phyloP scores from a whole-genome alignment of 257 asterid genomes.

The Buddleja alternifolia region DNA sequence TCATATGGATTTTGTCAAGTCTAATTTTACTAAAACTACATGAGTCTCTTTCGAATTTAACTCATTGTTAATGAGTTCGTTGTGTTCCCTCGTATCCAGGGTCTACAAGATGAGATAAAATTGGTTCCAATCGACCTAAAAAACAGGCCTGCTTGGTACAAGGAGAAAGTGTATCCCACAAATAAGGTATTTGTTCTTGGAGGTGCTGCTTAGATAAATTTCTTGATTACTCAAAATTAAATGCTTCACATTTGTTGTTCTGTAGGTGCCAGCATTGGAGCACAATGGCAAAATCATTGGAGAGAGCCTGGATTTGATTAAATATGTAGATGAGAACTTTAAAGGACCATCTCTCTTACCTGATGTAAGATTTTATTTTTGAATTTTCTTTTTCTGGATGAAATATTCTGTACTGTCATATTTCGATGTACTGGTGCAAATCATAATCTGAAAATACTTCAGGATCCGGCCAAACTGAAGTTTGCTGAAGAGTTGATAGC shows the following conservation, averaged over 20 bases:
- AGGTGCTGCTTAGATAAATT: neutral
- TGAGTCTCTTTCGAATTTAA: neutral
- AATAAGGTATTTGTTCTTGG: conserved; percentile 46
- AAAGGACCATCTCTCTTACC: conserved; percentile 56
- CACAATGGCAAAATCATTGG: conserved; percentile 58
- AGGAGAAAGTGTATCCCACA: conserved; percentile 66
- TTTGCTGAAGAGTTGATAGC: conserved; percentile 57
- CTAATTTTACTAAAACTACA: neutral
- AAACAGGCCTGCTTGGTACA: conserved; percentile 69
- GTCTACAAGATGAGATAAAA: conserved; percentile 58
- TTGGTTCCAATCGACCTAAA: conserved; percentile 57
- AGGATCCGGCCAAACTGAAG: conserved; percentile 52
- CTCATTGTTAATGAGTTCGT: conserved; percentile 4
- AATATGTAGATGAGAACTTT: conserved; percentile 58
- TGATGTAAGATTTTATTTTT: conserved; percentile 39
- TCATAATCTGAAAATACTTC: conserved; percentile 12
- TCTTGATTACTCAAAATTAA: neutral
- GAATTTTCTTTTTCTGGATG: neutral
- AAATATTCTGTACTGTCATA: neutral
- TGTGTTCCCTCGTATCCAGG: conserved; percentile 36
- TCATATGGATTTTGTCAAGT: neutral
- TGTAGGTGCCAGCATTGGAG: conserved; percentile 62
- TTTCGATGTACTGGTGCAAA: neutral
- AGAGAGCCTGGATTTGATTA: conserved; percentile 61
- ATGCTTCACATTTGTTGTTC: conserved; percentile 16